Base-by-base conservation (phyloP, 2,329 filamentous ascomycete species). In the Elsinoe australis region DNA sequence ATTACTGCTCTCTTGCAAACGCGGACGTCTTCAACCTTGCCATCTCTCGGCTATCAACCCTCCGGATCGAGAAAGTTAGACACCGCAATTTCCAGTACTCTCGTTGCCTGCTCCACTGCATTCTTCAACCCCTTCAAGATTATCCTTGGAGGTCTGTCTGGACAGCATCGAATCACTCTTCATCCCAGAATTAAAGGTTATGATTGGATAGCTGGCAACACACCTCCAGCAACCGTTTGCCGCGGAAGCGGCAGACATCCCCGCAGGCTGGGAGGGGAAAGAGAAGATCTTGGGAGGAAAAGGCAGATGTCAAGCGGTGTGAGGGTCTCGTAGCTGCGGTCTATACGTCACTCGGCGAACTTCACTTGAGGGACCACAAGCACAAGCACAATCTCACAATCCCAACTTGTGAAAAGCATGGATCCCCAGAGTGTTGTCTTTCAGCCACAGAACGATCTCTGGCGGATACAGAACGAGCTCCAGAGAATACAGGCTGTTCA, bases 381-480 rank as follows among this genome's bases (percentile, higher is more conserved):
- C n/a, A n/a, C 26, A 12, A 29, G 26, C 12, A 29, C 12, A 6
- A 7, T 12, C 26, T 29, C 6, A 29, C 7, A 6, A 6, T 6
- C 12, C 26, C 12, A 7, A 29, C 12, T 12, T 29, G 7, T 29
- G 19, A 44, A 15, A 32, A 48, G 45, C 12, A 82, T 82, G 79
- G 78, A 82, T 72, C 74, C 77, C 55, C 76, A 80, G 67, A 79
- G 67, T 57, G 64, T 73, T 63, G 71, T 73, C 52, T 79, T 81
- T 65, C 78, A 76, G 55, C 79, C 79, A 34, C 59, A 57, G 49
- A 76, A 78, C 68, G 79, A 82, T 62, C 68, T 79, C 59, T 83
- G 79, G 79, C 75, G 77, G 54, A 66, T 82, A 52, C 75, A 81
- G 56, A 73, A 74, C 62, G 78, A 82, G 54, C 70, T 83, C 60